These are phyloP conservation scores for Pseudogymnoascus pannorum DNA, from an alignment of 2,329 filamentous ascomycete genomes.

Conservation along the genomic window DNA sequence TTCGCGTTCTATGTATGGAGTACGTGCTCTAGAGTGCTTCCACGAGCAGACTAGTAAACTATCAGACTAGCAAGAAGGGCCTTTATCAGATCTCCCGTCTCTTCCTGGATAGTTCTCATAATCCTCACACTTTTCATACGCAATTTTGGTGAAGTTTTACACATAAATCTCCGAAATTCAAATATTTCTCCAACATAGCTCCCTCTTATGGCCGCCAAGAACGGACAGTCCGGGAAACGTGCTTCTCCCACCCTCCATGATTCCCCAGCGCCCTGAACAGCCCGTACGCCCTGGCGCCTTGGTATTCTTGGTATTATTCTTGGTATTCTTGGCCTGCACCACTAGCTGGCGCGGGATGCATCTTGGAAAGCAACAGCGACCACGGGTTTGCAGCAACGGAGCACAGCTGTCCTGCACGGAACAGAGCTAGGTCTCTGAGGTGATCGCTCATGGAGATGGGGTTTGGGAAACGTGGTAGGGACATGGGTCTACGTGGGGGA, in stretches of 20 bases:
- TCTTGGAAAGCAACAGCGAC: background rate
- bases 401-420: background rate
- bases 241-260: background rate
- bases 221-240: background rate
- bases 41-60: background rate
- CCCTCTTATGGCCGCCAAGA: slow-evolving; percentile 3
- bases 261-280: slow-evolving; percentile 1
- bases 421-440: background rate
- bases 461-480: background rate
- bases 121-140: background rate
- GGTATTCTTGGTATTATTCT: background rate
- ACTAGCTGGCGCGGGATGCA: background rate
- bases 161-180: background rate
- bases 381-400: background rate
- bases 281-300: background rate
- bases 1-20: background rate
- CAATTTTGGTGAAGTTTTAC: too few relatives aligned
- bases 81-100: background rate
- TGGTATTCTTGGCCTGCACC: background rate
- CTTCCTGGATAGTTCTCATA: too few relatives aligned
- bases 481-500: background rate
- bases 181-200: background rate
- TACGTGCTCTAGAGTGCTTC: background rate
- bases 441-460: background rate
- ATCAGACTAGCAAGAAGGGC: too few relatives aligned